phyloP scores from a whole-genome alignment of 352 stramenopile genomes.

The Hyaloperonospora brassicae region DNA sequence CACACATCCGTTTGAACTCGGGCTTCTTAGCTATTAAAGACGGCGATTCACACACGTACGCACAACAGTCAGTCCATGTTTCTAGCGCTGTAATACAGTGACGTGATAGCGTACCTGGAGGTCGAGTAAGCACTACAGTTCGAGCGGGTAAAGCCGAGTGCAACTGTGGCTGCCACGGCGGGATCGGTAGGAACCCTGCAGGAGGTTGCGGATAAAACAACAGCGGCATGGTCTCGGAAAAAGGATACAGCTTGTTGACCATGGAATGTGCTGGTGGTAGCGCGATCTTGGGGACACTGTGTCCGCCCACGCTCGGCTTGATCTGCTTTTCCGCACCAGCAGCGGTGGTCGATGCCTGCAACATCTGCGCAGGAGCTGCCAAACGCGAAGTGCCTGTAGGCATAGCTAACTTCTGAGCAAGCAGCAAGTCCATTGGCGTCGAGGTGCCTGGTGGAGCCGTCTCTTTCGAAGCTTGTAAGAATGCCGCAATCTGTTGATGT shows the following conservation, averaged over 20 bases:
- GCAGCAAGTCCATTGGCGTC: slow-evolving; percentile 11
- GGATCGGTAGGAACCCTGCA: slow-evolving; percentile 16
- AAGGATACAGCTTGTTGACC: slow-evolving; percentile 35
- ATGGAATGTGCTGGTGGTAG: slow-evolving; percentile 33
- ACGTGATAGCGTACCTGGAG: slow-evolving; percentile 16
- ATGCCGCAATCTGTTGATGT: slow-evolving; percentile 26
- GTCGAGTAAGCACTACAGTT: slow-evolving; percentile 13
- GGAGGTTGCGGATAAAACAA: slow-evolving; percentile 20
- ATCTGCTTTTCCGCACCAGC: slow-evolving; percentile 11
- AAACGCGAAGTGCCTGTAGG: slow-evolving; percentile 5
- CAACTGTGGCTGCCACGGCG: slow-evolving; percentile 22
- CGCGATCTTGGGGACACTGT: slow-evolving; percentile 27
- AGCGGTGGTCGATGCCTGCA: neutral
- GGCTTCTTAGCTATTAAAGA: slow-evolving; percentile 12
- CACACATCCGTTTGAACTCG: slow-evolving; percentile 56
- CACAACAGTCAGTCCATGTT: neutral
- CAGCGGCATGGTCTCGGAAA: slow-evolving; percentile 25
- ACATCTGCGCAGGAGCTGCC: slow-evolving; percentile 9
- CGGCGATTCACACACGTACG: neutral
- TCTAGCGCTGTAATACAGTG: neutral
- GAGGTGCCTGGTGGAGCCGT: neutral
- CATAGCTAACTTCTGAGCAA: slow-evolving; percentile 21
- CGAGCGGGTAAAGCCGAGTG: slow-evolving; percentile 21
- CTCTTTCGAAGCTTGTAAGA: slow-evolving; percentile 18
- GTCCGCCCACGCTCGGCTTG: slow-evolving; percentile 12